Percentiles rank a stretch among this genome's conserved stretches.
phyloP scores from a whole-genome alignment of 495 filamentous ascomycete species.

The Xylaria bambusicola region DNA sequence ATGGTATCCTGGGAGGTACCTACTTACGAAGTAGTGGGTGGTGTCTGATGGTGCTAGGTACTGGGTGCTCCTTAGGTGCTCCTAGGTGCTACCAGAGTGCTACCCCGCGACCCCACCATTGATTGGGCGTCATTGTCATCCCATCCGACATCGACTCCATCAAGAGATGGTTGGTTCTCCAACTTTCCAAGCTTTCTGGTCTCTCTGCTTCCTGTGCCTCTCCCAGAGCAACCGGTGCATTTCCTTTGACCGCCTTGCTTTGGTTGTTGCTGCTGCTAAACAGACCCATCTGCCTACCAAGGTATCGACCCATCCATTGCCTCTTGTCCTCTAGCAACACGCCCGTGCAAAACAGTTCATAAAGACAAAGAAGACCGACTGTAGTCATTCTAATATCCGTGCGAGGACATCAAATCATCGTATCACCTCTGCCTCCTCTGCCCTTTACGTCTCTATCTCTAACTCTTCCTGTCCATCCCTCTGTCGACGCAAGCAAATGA shows the following conservation, averaged over 20 bases:
- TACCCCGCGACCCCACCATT: constrained; percentile 20
- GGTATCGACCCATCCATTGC: constrained; percentile 9
- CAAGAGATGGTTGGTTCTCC: constrained; percentile 11
- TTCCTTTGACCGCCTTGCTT: constrained; percentile 13
- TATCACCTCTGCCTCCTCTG: too few relatives aligned
- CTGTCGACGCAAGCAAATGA: neutral
- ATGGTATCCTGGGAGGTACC: too few relatives aligned
- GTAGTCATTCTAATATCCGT: too few relatives aligned
- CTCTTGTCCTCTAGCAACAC: constrained; percentile 11
- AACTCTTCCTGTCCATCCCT: too few relatives aligned
- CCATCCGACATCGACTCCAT: too few relatives aligned
- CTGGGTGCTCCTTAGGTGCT: neutral
- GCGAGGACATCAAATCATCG: too few relatives aligned
- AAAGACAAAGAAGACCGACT: constrained; percentile 6
- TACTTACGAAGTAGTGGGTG: too few relatives aligned
- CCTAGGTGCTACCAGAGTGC: neutral
- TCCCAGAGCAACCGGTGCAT: neutral
- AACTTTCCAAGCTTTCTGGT: constrained; percentile 14
- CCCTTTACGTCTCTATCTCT: too few relatives aligned
- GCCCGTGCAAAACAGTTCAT: neutral
- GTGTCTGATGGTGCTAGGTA: too few relatives aligned
- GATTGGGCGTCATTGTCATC: constrained; percentile 3
- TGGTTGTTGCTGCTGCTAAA: constrained; percentile 13
- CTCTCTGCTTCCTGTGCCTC: neutral
- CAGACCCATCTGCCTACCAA: constrained; percentile 3